Percentiles rank a stretch among this genome's conserved stretches.
Evolutionary conservation across 202 grass and related monocot species (phyloP).

Genomic region (Setaria viridis): DNA sequence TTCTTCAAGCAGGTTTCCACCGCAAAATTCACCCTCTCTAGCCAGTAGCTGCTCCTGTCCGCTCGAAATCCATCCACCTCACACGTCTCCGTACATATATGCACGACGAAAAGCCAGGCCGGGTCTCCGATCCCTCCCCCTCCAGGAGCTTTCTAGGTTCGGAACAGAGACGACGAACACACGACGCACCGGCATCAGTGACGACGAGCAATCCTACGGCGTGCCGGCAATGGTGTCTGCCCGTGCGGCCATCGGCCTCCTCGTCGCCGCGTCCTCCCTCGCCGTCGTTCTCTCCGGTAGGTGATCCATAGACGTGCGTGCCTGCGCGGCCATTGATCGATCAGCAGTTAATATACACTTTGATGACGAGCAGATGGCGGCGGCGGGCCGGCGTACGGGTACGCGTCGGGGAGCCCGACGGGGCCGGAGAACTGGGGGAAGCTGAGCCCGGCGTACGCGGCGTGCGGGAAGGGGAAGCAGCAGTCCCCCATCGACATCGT

Average conservation of each 20-base stretch:
- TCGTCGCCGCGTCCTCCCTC: slow-evolving; percentile 1
- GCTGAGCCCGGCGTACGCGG: slow-evolving; percentile 54
- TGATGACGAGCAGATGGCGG: neutral
- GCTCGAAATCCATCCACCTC: neutral
- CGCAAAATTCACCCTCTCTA: neutral
- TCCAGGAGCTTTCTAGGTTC: too few species aligned
- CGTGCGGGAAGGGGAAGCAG: slow-evolving; percentile 55
- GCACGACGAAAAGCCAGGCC: neutral
- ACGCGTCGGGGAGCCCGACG: neutral
- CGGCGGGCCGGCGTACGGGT: slow-evolving; percentile 28
- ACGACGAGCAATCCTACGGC: neutral
- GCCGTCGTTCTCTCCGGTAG: slow-evolving; percentile 20
- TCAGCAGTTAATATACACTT: too few species aligned
- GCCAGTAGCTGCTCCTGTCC: neutral
- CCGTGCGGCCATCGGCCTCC: neutral
- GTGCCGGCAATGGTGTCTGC: neutral
- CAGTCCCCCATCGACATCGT: slow-evolving; percentile 86
- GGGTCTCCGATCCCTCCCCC: too few species aligned
- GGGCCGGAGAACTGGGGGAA: slow-evolving; percentile 70
- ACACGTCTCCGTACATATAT: neutral
- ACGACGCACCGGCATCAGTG: neutral
- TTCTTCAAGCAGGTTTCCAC: neutral
- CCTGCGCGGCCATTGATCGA: too few species aligned
- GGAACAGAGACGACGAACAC: too few species aligned
- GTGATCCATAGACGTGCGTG: too few species aligned